Evolutionary conservation across 345 rosid species (phyloP).

Genomic region (Microthlaspi erraticum): DNA sequence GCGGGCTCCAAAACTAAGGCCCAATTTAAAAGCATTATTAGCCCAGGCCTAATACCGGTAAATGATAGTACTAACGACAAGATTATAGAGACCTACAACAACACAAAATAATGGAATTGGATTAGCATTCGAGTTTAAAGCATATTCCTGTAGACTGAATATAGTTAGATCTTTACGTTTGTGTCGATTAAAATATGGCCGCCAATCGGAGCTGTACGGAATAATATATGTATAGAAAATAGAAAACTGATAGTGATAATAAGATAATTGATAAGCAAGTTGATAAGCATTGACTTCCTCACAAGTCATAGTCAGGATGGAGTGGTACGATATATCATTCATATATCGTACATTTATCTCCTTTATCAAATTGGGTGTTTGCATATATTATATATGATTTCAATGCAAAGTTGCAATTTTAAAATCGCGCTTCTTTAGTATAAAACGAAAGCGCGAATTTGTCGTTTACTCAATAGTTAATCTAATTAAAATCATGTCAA

Average conservation of each 20-base stretch:
- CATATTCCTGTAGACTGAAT: not conserved
- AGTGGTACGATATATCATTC: slow-evolving; percentile 45
- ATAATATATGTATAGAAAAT: slow-evolving; percentile 20
- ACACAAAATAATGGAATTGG: not conserved
- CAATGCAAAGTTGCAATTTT: slow-evolving; percentile 31
- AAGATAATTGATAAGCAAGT: slow-evolving; percentile 44
- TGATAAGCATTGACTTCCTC: slow-evolving; percentile 46
- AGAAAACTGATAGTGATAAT: slow-evolving; percentile 33
- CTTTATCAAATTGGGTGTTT: slow-evolving; percentile 28
- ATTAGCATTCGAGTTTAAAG: not conserved
- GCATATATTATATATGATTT: not conserved
- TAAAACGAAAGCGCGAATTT: slow-evolving; percentile 36
- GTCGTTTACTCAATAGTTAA: slow-evolving; percentile 35
- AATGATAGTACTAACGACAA: not conserved
- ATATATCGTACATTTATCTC: slow-evolving; percentile 39
- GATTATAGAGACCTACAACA: not conserved
- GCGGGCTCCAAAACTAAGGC: not conserved
- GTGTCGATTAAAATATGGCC: slow-evolving; percentile 8
- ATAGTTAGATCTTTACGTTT: not conserved
- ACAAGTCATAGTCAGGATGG: slow-evolving; percentile 41
- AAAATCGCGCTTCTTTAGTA: slow-evolving; percentile 5
- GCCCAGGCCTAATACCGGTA: no score
- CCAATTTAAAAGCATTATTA: not conserved
- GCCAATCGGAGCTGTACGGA: not conserved
- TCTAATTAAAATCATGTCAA: slow-evolving; percentile 26